Evolutionary conservation across 345 rosid species (phyloP).

Genomic region (Erucastrum elatum): DNA sequence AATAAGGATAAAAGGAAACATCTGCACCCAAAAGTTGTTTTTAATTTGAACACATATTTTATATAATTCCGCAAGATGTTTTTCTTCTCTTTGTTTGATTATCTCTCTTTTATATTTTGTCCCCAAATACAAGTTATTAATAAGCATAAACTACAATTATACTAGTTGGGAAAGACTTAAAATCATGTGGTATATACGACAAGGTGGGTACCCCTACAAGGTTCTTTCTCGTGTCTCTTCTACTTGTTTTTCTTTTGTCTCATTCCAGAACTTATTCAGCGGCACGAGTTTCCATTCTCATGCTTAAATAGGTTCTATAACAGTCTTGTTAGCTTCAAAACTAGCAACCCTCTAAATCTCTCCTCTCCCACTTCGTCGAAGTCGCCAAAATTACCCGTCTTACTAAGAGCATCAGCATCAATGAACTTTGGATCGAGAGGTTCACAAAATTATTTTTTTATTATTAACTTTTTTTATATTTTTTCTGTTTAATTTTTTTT

Average conservation of each 20-base stretch:
- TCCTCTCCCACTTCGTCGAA: no score
- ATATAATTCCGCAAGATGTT: conserved; percentile 14
- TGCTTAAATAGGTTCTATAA: background rate
- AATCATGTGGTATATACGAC: conserved; percentile 38
- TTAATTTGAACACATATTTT: conserved; percentile 26
- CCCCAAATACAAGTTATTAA: background rate
- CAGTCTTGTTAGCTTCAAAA: conserved; percentile 4
- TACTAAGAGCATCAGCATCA: no score
- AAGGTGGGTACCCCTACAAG: conserved; percentile 39
- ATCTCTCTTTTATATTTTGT: background rate
- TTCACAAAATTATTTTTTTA: no score
- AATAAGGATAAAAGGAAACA: conserved; percentile 44
- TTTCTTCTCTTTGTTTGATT: background rate
- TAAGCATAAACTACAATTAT: background rate
- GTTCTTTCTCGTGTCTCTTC: conserved; percentile 44
- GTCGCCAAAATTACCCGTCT: no score
- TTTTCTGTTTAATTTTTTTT: no score
- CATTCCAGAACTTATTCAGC: background rate
- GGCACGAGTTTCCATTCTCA: conserved; percentile 22
- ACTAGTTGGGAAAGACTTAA: conserved; percentile 27
- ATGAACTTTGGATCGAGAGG: no score
- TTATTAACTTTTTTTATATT: no score
- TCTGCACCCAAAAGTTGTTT: conserved; percentile 38
- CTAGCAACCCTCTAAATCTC: no score
- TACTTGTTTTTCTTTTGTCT: conserved; percentile 42